Evolutionary conservation across 2,329 filamentous ascomycete species (phyloP).

Genomic region (Triangularia setosa): DNA sequence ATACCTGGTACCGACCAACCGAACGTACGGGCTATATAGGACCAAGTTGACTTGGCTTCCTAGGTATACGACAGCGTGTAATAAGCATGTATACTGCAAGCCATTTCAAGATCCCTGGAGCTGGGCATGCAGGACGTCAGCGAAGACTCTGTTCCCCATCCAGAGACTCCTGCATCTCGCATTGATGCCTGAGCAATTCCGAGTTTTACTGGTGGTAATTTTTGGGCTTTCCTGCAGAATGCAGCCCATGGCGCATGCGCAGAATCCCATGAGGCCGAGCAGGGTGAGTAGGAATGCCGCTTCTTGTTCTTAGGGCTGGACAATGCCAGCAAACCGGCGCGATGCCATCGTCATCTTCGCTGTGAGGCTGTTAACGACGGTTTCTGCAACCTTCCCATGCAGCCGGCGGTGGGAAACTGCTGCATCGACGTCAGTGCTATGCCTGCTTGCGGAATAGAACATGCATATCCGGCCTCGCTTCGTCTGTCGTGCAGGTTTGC

Average conservation of each 20-base stretch:
- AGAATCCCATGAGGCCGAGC: not conserved
- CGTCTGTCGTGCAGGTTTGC: slow-evolving; percentile 6
- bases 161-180: slow-evolving; percentile 12
- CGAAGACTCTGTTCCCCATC: not conserved
- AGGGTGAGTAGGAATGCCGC: not conserved
- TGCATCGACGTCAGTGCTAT: not conserved
- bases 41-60: not conserved
- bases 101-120: not conserved
- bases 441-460: not conserved
- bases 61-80: not conserved
- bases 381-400: slow-evolving; percentile 26
- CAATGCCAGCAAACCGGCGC: not conserved
- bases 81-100: slow-evolving; percentile 1
- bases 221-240: slow-evolving; percentile 18
- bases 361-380: slow-evolving; percentile 16
- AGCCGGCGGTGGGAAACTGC: slow-evolving; percentile 16
- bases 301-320: not conserved
- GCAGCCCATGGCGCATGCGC: not conserved
- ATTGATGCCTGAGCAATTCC: slow-evolving; percentile 18
- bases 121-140: not conserved
- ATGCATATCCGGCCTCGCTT: slow-evolving; percentile 8
- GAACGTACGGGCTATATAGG: not conserved
- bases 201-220: not conserved
- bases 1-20: not conserved
- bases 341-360: not conserved